Conservation (phyloP, 2,329 filamentous ascomycete species). For the Aspergillus niger region DNA sequence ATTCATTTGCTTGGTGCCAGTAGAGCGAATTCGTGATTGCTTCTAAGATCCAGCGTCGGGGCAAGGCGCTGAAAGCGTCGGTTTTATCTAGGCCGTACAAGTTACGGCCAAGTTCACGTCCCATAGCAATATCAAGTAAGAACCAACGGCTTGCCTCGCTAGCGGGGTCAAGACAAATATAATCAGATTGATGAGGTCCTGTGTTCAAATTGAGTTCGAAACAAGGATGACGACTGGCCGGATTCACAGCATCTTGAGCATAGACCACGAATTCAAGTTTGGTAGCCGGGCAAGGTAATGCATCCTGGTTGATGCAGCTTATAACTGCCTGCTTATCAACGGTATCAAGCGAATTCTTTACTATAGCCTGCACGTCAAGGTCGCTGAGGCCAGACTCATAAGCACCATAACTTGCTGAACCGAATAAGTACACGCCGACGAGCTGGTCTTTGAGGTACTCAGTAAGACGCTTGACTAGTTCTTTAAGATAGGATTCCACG, state of each 20-base stretch:
- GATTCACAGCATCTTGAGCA: constrained; percentile 14
- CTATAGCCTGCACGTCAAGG: constrained; percentile 15
- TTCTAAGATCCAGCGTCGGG: constrained; percentile 16
- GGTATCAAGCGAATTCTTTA: constrained; percentile 12
- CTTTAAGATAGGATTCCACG: constrained; percentile 6
- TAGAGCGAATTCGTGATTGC: constrained; percentile 15
- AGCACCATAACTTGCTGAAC: constrained; percentile 17
- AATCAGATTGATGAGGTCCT: constrained; percentile 9
- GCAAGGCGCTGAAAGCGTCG: constrained; percentile 16
- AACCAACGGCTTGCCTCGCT: constrained; percentile 19
- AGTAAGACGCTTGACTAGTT: constrained; percentile 8
- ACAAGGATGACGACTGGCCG: constrained; percentile 7
- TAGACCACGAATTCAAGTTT: constrained; percentile 19
- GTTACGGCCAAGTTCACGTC: constrained; percentile 17
- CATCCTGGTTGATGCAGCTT: constrained; percentile 10
- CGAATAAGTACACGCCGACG: constrained; percentile 16
- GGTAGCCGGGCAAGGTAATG: constrained; percentile 17
- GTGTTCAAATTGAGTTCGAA: constrained; percentile 11
- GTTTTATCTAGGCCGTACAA: constrained; percentile 14
- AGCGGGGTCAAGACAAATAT: constrained; percentile 17
- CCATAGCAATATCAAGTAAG: constrained; percentile 20
- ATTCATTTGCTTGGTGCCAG: constrained; percentile 19
- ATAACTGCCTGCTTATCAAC: constrained; percentile 12
- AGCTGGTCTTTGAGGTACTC: constrained; percentile 15
- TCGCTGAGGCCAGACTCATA: constrained; percentile 16